Conservation (phyloP, 2,329 filamentous ascomycete genomes). For the Penicillium capsulatum region DNA sequence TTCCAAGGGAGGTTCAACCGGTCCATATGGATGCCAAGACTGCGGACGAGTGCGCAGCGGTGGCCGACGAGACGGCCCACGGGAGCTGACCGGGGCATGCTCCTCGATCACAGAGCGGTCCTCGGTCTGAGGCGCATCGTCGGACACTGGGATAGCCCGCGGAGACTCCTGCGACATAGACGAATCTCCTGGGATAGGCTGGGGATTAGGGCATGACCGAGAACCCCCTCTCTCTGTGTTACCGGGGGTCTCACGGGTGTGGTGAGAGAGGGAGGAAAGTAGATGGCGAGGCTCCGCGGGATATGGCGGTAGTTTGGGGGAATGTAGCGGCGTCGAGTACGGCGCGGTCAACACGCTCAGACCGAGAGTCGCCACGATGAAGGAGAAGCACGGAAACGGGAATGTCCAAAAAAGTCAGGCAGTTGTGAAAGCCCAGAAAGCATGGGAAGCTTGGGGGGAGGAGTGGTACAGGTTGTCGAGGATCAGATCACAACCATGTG, state of each 20-base stretch:
- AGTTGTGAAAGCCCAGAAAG: too few species aligned
- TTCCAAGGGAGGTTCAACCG: slow-evolving; percentile 34
- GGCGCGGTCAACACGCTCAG: slow-evolving; percentile 35
- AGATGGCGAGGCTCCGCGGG: slow-evolving; percentile 22
- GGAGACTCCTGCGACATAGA: slow-evolving; percentile 40
- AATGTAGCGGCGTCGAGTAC: slow-evolving; percentile 31
- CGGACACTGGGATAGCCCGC: slow-evolving; percentile 28
- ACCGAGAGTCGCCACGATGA: slow-evolving; percentile 42
- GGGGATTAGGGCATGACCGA: slow-evolving; percentile 37
- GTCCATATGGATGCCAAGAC: slow-evolving; percentile 37
- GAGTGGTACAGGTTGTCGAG: slow-evolving; percentile 4
- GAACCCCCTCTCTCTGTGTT: slow-evolving; percentile 38
- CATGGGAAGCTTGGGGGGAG: slow-evolving; percentile 2
- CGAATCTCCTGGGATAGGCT: slow-evolving; percentile 28
- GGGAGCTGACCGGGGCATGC: slow-evolving; percentile 13
- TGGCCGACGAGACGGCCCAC: slow-evolving; percentile 20
- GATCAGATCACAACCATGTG: slow-evolving; percentile 13
- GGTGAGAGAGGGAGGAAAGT: slow-evolving; percentile 37
- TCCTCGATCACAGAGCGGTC: slow-evolving; percentile 24
- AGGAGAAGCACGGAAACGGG: slow-evolving; percentile 4
- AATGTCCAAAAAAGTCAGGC: background rate
- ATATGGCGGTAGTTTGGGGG: slow-evolving; percentile 31
- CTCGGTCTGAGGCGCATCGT: slow-evolving; percentile 22
- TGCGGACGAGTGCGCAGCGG: slow-evolving; percentile 28
- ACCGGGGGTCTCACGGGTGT: slow-evolving; percentile 30